Evolutionary conservation across 805 yeast species (phyloP), one percentile per base, ranked within the genome.

Genomic region (Tetrapisispora fleetii): DNA sequence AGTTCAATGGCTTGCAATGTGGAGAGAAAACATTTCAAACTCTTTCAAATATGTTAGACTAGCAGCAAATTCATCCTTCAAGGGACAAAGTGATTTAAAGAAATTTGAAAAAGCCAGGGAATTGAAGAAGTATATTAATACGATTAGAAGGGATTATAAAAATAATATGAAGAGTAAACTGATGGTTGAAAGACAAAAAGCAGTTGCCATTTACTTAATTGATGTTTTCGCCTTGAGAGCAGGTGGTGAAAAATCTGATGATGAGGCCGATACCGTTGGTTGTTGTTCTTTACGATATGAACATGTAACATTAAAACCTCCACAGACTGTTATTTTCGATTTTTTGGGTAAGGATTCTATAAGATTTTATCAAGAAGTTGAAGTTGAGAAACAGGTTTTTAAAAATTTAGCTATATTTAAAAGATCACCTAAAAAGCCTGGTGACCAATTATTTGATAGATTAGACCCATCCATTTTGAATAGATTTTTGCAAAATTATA

Each of bases 181-280:
- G 36, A 91, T 87, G 95, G 75, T 79, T 46, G 87, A 85, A 48
- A 76, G 98, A 53, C 98, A 91, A 68, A 78, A 89, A 59, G 97
- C 97, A 6, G 87, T 93, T 1, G 96, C 96, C 3, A 87, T 91
- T 43, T 91, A 91, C 66, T 74, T 91, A 43, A 90, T 91, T 60
- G 98, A 91, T 70, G 80, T 83, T 3, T 82, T 91, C 60, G 98
- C 98, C 0, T 75, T 91, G 54, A 85, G 98, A 83, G 97, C 97
- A 1, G 97, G 97, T 64, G 96, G 97, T 58, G 97, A 91, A 67
- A 91, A 91, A 65, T 84, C 91, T 11, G 98, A 91, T 3, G 98
- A 91, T 56, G 97, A 90, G 63, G 98, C 98, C 2, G 98, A 91
- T 64, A 91, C 98, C 1, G 98, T 91, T 41, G 98, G 98, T 41